A percentile compares a stretch with the other conserved stretches of the same genome.
phyloP scores from a whole-genome alignment of 352 stramenopile genomes.

The Phytophthora citrophthora region DNA sequence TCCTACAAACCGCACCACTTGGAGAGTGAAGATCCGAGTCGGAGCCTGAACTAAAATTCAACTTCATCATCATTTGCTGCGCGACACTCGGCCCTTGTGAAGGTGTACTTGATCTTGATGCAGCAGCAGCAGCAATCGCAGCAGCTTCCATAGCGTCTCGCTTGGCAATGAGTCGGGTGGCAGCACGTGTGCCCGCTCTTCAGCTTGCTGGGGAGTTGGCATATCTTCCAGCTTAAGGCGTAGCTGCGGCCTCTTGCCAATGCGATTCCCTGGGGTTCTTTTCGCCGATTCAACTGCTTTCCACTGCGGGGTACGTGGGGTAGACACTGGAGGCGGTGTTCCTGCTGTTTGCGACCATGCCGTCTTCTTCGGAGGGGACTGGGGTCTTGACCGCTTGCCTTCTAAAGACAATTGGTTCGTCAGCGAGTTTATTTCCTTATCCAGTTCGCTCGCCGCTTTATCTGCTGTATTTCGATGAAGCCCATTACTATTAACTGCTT shows the following conservation, averaged over 20 bases:
- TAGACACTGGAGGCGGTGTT: conserved; percentile 20
- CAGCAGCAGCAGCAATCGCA: conserved; percentile 40
- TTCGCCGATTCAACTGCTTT: conserved; percentile 34
- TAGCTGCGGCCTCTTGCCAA: conserved; percentile 64
- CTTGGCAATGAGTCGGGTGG: conserved; percentile 74
- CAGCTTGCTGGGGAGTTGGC: conserved; percentile 85
- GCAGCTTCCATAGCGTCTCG: conserved; percentile 75
- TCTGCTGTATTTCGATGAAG: conserved; percentile 2
- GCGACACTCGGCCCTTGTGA: conserved; percentile 50
- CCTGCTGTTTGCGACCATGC: conserved; percentile 12
- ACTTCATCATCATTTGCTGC: conserved; percentile 75
- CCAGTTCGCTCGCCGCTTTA: conserved; percentile 35
- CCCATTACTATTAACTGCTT: conserved; percentile 12
- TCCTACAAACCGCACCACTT: conserved; percentile 43
- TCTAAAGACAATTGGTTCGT: conserved; percentile 55
- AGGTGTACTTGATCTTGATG: conserved; percentile 14
- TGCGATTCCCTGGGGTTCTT: conserved; percentile 16
- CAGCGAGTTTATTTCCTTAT: conserved; percentile 46
- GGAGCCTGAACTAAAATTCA: conserved; percentile 75
- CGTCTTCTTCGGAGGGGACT: conserved; percentile 6
- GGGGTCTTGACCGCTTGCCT: conserved; percentile 43
- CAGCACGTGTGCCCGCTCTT: conserved; percentile 80
- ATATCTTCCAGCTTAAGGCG: conserved; percentile 88
- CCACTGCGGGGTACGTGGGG: conserved; percentile 27
- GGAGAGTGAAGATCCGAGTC: conserved; percentile 75